phyloP scores from a whole-genome alignment of 164 flowering plant genomes.

The Protea cynaroides region DNA sequence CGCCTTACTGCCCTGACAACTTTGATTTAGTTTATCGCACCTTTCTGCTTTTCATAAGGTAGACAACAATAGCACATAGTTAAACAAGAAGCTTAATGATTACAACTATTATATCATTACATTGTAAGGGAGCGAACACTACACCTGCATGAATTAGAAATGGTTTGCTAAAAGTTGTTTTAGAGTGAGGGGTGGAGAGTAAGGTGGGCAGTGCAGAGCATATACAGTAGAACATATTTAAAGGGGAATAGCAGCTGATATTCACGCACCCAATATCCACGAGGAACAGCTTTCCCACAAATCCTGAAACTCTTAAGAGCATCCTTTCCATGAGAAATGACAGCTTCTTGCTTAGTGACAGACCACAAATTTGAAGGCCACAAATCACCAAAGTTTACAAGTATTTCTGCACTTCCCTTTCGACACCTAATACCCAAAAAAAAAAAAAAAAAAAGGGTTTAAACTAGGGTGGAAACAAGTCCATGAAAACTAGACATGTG shows the following conservation, averaged over 20 bases:
- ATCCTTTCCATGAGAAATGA: slow-evolving; percentile 25
- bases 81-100: too few relatives aligned
- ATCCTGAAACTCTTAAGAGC: slow-evolving; percentile 41
- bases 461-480: slow-evolving; percentile 11
- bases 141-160: neutral
- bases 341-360: slow-evolving; percentile 23
- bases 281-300: slow-evolving; percentile 94
- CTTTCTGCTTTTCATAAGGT: too few relatives aligned
- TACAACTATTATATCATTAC: too few relatives aligned
- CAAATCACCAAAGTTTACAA: slow-evolving; percentile 75
- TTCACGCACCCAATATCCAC: slow-evolving; percentile 86
- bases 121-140: neutral
- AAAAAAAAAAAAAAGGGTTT: neutral
- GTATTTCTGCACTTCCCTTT: slow-evolving; percentile 86
- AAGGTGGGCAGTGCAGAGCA: neutral
- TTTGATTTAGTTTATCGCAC: too few relatives aligned
- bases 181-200: neutral
- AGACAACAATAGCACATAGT: neutral
- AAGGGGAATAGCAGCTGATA: neutral
- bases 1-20: too few relatives aligned
- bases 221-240: neutral
- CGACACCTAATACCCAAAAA: slow-evolving; percentile 62
- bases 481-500: neutral
- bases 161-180: too few relatives aligned
- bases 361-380: slow-evolving; percentile 44